phyloP scores from a whole-genome alignment of 768 basidiomycete genomes.

The Calocybe indica region DNA sequence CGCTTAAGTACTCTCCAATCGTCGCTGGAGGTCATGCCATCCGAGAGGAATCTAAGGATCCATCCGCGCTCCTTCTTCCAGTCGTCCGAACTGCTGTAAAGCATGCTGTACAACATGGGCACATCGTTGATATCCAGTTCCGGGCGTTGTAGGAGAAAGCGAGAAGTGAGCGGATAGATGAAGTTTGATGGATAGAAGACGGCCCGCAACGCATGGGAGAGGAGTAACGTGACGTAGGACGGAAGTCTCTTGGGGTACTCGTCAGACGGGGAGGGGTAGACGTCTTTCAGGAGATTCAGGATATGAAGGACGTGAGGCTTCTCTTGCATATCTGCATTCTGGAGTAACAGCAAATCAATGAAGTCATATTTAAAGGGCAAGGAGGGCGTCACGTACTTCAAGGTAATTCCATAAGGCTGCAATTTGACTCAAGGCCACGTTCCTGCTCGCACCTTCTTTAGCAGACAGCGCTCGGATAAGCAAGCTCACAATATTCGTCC shows the following conservation, averaged over 20 bases:
- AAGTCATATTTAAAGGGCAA: not conserved
- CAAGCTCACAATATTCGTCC: slow-evolving; percentile 73
- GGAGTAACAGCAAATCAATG: not conserved
- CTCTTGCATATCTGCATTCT: slow-evolving; percentile 73
- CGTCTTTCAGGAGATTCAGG: slow-evolving; percentile 58
- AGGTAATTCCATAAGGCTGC: slow-evolving; percentile 54
- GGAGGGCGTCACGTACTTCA: slow-evolving; percentile 40
- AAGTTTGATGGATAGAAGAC: slow-evolving; percentile 87
- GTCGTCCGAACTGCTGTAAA: slow-evolving; percentile 74
- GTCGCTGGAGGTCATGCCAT: slow-evolving; percentile 66
- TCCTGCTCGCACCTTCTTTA: slow-evolving; percentile 52
- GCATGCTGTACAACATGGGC: slow-evolving; percentile 84
- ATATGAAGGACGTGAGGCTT: slow-evolving; percentile 67
- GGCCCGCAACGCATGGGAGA: slow-evolving; percentile 75
- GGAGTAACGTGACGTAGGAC: slow-evolving; percentile 71
- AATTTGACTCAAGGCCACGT: slow-evolving; percentile 55
- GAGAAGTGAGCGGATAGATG: slow-evolving; percentile 79
- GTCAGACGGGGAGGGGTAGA: slow-evolving; percentile 35
- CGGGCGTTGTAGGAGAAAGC: slow-evolving; percentile 88
- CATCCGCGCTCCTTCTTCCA: slow-evolving; percentile 88
- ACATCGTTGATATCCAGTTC: slow-evolving; percentile 77
- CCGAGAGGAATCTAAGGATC: slow-evolving; percentile 79
- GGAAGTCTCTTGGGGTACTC: slow-evolving; percentile 55
- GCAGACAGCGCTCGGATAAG: slow-evolving; percentile 70
- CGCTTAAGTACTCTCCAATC: slow-evolving; percentile 83